Conservation (phyloP, 2,329 filamentous ascomycete species). For the Fonsecaea pedrosoi region DNA sequence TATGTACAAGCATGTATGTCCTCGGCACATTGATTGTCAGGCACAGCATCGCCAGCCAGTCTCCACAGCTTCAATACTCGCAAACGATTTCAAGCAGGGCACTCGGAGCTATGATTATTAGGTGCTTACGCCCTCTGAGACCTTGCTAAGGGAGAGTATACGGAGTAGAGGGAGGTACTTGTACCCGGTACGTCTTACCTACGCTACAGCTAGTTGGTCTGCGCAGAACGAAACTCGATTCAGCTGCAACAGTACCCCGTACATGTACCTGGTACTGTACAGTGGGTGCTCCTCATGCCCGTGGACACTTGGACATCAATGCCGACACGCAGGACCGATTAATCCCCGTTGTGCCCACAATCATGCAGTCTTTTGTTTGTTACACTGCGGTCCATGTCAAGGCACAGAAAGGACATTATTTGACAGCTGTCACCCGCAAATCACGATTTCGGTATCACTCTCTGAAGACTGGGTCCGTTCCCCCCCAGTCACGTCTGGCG, state of each 20-base stretch:
- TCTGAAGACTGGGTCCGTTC: constrained; percentile 3
- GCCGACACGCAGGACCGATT: background rate
- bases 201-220: background rate
- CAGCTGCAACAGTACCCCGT: background rate
- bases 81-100: background rate
- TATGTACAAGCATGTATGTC: background rate
- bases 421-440: background rate
- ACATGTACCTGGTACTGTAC: too few species aligned
- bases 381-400: background rate
- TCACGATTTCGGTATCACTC: background rate
- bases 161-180: background rate
- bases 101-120: background rate
- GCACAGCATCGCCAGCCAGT: background rate
- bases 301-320: background rate
- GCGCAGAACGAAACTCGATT: background rate
- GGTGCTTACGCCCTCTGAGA: background rate
- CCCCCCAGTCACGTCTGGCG: background rate
- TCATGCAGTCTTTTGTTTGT: background rate
- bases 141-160: background rate
- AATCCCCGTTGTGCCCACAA: background rate
- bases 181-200: background rate
- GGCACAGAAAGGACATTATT: background rate
- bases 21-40: too few species aligned
- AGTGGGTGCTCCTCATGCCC: background rate
- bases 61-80: too few species aligned